Evolutionary conservation across 1,284 basidiomycete species (phyloP).

Genomic region (Cystobasidiaceae sp.): DNA sequence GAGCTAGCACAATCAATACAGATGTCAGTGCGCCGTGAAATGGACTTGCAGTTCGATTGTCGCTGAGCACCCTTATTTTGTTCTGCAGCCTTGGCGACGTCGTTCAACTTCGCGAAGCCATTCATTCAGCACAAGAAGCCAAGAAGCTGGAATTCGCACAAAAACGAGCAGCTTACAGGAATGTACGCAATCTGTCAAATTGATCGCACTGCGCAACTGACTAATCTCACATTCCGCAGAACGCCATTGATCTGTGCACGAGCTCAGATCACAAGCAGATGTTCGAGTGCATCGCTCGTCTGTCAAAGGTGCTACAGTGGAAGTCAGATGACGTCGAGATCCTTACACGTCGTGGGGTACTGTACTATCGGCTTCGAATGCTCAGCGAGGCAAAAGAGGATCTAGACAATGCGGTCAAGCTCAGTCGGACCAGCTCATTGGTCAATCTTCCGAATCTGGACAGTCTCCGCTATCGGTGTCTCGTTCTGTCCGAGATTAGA

Average conservation of each 20-base stretch:
- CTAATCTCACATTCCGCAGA: too few species aligned
- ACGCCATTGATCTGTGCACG: constrained; percentile 11
- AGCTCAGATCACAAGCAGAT: constrained; percentile 15
- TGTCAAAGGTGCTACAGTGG: constrained; percentile 35
- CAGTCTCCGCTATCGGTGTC: constrained; percentile 10
- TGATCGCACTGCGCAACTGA: too few species aligned
- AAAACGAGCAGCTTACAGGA: constrained; percentile 24
- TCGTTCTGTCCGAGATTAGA: constrained; percentile 2
- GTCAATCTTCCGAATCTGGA: constrained; percentile 1
- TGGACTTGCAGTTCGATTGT: neutral
- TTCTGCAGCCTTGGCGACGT: constrained; percentile 37
- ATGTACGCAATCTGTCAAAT: too few species aligned
- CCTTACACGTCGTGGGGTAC: constrained; percentile 27
- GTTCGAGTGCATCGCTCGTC: constrained; percentile 18
- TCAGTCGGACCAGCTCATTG: neutral
- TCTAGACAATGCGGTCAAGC: neutral
- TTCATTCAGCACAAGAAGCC: constrained; percentile 25
- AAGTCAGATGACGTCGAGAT: constrained; percentile 33
- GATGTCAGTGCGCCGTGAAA: neutral
- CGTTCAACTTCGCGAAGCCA: constrained; percentile 34
- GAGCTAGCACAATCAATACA: neutral
- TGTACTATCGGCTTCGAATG: constrained; percentile 27
- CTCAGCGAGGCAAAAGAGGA: constrained; percentile 15
- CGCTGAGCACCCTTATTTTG: neutral
- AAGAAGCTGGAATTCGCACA: constrained; percentile 9